Evolutionary conservation across 192 early-diverging fungal genomes (phyloP).

Genomic region (Glomus cerebriforme): DNA sequence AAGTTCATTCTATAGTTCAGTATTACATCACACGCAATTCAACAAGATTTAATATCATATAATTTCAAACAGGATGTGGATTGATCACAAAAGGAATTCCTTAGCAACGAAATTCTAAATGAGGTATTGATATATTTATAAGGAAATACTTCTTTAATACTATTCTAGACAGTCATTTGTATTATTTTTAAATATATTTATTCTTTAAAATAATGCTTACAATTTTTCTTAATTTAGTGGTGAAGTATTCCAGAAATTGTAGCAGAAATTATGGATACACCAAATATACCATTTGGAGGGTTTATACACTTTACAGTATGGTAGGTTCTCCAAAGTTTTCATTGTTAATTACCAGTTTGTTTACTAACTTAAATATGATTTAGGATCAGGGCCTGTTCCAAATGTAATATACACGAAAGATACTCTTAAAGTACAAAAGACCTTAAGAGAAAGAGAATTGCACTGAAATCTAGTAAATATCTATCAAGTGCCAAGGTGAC

Average conservation of each 20-base stretch:
- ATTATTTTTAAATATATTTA: constrained; percentile 21
- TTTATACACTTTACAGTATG: constrained; percentile 35
- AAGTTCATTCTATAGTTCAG: constrained; percentile 20
- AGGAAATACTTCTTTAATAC: constrained; percentile 25
- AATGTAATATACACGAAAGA: constrained; percentile 7
- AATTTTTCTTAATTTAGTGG: constrained; percentile 31
- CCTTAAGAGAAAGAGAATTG: constrained; percentile 25
- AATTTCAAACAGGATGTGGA: constrained; percentile 29
- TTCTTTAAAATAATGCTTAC: constrained; percentile 11
- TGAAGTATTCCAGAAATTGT: constrained; percentile 19
- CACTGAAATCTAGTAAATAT: constrained; percentile 3
- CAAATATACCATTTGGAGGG: constrained; percentile 25
- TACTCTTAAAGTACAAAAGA: constrained; percentile 28
- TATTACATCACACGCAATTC: constrained; percentile 1
- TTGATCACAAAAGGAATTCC: constrained; percentile 29
- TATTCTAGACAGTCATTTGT: constrained; percentile 35
- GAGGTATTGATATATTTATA: constrained; percentile 34
- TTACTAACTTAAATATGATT: constrained; percentile 27
- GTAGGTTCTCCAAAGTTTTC: constrained; percentile 14
- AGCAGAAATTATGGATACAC: constrained; percentile 13
- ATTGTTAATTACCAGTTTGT: constrained; percentile 18
- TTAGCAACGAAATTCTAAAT: constrained; percentile 25
- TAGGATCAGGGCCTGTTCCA: constrained; percentile 22
- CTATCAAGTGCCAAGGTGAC: too few species aligned
- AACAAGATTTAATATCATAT: neutral